Percentiles rank a stretch among this genome's conserved stretches.
Conservation (phyloP, 2,329 filamentous ascomycete genomes). For the Penicillium sp. region DNA sequence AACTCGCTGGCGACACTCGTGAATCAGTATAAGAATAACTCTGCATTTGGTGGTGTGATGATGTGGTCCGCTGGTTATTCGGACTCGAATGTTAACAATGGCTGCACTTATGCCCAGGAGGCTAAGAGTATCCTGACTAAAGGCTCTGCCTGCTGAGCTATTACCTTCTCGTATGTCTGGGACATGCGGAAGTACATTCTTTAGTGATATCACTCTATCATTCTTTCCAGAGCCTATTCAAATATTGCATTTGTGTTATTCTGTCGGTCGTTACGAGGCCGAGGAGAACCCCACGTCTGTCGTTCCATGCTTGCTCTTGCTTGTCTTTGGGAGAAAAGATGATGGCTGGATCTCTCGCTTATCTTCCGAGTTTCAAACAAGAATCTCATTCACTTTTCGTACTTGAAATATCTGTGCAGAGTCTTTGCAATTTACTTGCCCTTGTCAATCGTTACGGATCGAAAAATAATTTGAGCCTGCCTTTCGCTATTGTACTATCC, state of each 20-base stretch:
- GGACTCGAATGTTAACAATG: conserved; percentile 37
- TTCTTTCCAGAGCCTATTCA: not conserved
- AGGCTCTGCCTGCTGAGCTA: conserved; percentile 30
- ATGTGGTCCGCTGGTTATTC: conserved; percentile 49
- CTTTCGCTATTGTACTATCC: not conserved
- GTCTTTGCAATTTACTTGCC: no score
- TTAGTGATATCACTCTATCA: not conserved
- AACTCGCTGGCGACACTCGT: conserved; percentile 16
- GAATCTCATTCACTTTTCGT: not conserved
- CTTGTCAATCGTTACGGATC: not conserved
- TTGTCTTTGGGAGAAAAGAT: not conserved
- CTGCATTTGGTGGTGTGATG: conserved; percentile 27
- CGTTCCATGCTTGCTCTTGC: not conserved
- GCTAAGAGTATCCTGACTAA: conserved; percentile 40
- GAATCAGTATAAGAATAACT: conserved; percentile 7
- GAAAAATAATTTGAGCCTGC: not conserved
- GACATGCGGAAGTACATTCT: not conserved
- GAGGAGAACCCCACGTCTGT: not conserved
- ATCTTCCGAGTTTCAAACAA: not conserved
- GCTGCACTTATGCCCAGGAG: conserved; percentile 47
- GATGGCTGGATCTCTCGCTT: not conserved
- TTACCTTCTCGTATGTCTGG: not conserved
- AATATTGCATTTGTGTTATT: not conserved
- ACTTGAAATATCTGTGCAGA: not conserved
- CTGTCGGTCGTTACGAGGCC: not conserved